Conservation (phyloP, 2,329 filamentous ascomycete genomes). For the Cadophora sp. region DNA sequence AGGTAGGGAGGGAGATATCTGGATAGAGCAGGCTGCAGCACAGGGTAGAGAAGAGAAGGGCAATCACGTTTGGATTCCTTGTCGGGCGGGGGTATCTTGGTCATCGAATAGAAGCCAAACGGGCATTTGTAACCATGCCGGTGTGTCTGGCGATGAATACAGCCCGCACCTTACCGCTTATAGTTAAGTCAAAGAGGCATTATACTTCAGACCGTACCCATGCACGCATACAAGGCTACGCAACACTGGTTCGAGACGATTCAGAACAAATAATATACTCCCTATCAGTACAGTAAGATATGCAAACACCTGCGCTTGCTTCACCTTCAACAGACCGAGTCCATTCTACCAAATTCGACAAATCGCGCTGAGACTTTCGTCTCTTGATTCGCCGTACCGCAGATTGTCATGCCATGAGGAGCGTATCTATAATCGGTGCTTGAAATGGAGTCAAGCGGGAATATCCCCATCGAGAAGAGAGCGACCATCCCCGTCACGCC, state of each 20-base stretch:
- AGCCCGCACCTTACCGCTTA: too few relatives aligned
- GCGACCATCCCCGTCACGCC: conserved; percentile 8
- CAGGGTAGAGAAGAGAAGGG: not conserved
- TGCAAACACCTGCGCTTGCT: not conserved
- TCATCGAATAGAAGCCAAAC: not conserved
- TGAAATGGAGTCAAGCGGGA: conserved; percentile 39
- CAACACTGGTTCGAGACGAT: not conserved
- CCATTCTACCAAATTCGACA: not conserved
- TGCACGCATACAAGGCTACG: too few relatives aligned
- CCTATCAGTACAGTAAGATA: not conserved
- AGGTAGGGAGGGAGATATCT: not conserved
- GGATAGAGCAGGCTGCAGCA: not conserved
- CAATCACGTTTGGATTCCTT: too few relatives aligned
- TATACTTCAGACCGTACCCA: too few relatives aligned
- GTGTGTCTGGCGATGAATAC: too few relatives aligned
- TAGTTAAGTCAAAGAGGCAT: too few relatives aligned
- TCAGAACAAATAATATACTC: not conserved
- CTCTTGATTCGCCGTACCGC: not conserved
- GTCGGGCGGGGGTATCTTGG: not conserved
- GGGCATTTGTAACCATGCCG: too few relatives aligned
- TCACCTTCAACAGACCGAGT: not conserved
- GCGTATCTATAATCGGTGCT: conserved; percentile 14
- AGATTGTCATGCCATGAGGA: conserved; percentile 6
- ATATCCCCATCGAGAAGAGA: conserved; percentile 30
- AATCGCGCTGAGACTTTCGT: not conserved